These are phyloP conservation scores for Laburnicola sp. DNA, from an alignment of 2,329 filamentous ascomycete species.

Conservation along the genomic window DNA sequence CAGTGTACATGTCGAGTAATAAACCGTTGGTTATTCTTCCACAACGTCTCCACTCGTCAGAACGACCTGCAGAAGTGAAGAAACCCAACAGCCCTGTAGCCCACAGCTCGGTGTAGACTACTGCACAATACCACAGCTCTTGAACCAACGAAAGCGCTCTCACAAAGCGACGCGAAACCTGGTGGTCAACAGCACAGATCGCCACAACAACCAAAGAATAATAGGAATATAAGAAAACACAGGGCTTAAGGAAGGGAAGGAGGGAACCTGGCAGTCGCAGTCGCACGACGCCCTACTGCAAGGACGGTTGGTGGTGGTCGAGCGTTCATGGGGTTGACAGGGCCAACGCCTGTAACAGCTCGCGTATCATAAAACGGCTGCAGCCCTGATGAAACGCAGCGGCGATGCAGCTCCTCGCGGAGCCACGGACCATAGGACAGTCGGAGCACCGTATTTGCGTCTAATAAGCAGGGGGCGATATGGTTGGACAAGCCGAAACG, in stretches of 20 bases:
- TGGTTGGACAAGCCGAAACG: conserved; percentile 6
- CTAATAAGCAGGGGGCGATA: background rate
- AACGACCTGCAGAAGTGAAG: background rate
- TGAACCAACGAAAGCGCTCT: conserved; percentile 37
- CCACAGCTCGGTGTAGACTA: conserved; percentile 3
- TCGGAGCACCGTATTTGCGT: conserved; percentile 16
- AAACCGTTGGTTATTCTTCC: background rate
- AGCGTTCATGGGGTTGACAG: conserved; percentile 26
- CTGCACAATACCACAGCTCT: conserved; percentile 13
- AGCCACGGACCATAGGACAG: conserved; percentile 23
- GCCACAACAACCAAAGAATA: conserved; percentile 23
- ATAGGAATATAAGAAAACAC: conserved; percentile 29
- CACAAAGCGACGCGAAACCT: conserved; percentile 40
- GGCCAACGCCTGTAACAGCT: conserved; percentile 20
- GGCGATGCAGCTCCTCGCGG: conserved; percentile 11
- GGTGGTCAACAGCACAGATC: conserved; percentile 41
- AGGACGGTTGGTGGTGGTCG: conserved; percentile 29
- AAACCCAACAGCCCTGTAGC: conserved; percentile 8
- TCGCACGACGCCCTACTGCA: conserved; percentile 36
- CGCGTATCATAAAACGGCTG: conserved; percentile 21
- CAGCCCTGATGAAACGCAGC: conserved; percentile 9
- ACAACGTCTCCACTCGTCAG: background rate
- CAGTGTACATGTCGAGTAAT: conserved; percentile 29
- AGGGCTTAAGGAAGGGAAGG: conserved; percentile 9
- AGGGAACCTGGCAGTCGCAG: conserved; percentile 26